A percentile compares a stretch with the other conserved stretches of the same genome.
Conservation (phyloP, 2,329 filamentous ascomycete genomes). For the Aspergillus costaricaensis region DNA sequence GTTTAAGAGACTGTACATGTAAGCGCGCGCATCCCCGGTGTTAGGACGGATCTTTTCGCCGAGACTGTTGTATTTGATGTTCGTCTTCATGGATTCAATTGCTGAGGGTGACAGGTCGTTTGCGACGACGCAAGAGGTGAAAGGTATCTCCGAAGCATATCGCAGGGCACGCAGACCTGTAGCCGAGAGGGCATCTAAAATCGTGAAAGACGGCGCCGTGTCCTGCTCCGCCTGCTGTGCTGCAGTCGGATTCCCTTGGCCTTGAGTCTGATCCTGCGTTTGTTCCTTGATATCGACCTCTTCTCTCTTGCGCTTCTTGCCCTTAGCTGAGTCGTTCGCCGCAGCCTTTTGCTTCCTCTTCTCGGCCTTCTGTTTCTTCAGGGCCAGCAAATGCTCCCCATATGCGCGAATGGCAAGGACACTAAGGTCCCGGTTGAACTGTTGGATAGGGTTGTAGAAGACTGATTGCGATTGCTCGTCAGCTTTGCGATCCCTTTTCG, state of each 20-base stretch:
- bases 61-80: slow-evolving; percentile 80
- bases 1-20: slow-evolving; percentile 78
- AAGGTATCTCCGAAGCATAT: slow-evolving; percentile 88
- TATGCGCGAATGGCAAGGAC: slow-evolving; percentile 90
- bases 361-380: slow-evolving; percentile 54
- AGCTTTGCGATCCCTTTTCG: slow-evolving; percentile 48
- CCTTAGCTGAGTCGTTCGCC: slow-evolving; percentile 35
- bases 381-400: slow-evolving; percentile 65
- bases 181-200: slow-evolving; percentile 91
- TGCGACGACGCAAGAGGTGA: slow-evolving; percentile 76
- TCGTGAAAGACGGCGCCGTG: slow-evolving; percentile 63
- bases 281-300: slow-evolving; percentile 27
- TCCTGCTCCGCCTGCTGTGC: slow-evolving; percentile 30
- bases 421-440: slow-evolving; percentile 96
- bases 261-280: slow-evolving; percentile 20
- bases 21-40: slow-evolving; percentile 79
- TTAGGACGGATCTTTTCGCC: slow-evolving; percentile 70
- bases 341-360: slow-evolving; percentile 39
- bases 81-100: slow-evolving; percentile 77
- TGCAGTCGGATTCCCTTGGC: slow-evolving; percentile 19
- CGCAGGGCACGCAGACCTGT: slow-evolving; percentile 88
- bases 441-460: slow-evolving; percentile 98
- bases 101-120: slow-evolving; percentile 84
- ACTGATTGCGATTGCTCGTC: slow-evolving; percentile 71
- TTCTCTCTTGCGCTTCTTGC: slow-evolving; percentile 43